Conservation (phyloP, 306 rosid species). For the Cucurbita maxima region DNA sequence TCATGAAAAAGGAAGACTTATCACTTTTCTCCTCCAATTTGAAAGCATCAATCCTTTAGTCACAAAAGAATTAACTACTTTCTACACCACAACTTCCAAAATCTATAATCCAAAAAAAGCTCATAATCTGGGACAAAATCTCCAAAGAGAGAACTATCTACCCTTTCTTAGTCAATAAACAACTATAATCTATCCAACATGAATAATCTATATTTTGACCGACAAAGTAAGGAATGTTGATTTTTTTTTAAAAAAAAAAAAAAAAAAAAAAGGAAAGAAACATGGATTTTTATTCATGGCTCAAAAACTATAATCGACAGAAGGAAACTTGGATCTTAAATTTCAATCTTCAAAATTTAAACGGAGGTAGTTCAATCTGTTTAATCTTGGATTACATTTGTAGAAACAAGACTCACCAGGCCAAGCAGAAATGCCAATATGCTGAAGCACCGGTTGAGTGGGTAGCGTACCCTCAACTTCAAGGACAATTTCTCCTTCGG, state of each 20-base stretch:
- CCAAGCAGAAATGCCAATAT: constrained; percentile 82
- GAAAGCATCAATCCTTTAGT: background rate
- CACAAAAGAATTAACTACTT: background rate
- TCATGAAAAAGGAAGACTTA: background rate
- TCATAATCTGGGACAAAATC: background rate
- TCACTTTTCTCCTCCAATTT: background rate
- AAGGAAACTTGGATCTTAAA: background rate
- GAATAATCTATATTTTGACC: background rate
- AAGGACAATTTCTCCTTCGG: constrained; percentile 63
- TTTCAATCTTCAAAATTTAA: background rate
- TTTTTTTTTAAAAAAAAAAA: background rate
- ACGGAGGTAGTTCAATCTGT: background rate
- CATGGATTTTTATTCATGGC: background rate
- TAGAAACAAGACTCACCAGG: constrained; percentile 47
- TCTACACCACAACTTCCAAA: background rate
- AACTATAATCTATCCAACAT: background rate
- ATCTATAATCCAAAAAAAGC: background rate
- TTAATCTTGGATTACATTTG: background rate
- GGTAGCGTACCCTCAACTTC: constrained; percentile 86
- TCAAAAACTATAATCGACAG: background rate
- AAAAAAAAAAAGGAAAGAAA: no score
- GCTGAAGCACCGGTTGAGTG: constrained; percentile 88
- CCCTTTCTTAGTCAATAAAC: background rate
- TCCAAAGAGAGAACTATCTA: background rate
- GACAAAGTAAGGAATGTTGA: background rate